Base-by-base conservation (phyloP, 352 stramenopile genomes). In the Plasmopara halstedii region DNA sequence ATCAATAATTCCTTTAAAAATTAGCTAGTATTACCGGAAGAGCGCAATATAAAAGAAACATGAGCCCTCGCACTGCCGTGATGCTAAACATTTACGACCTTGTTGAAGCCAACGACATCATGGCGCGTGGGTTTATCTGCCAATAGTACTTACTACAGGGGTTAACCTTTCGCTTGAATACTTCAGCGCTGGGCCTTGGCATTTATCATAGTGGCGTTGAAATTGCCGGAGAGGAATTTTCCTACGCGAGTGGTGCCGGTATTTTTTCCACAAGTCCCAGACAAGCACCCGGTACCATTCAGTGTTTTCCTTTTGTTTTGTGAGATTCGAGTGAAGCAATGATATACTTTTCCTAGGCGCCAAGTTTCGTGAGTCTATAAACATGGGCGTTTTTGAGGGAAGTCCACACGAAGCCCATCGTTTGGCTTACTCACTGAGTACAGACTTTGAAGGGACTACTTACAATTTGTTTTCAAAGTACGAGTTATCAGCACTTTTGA, bases 21-120 rank as follows among this genome's bases (percentile, higher is more conserved):
- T n/a, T n/a, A n/a, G n/a, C n/a, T n/a, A n/a, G n/a, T n/a, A n/a
- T n/a, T n/a, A n/a, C n/a, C n/a, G n/a, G n/a, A n/a, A n/a, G n/a
- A n/a, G n/a, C n/a, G n/a, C n/a, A n/a, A n/a, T n/a, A n/a, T n/a
- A n/a, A n/a, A n/a, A n/a, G n/a, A n/a, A 29, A 29, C 25, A 85
- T 87, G 73, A 53, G 62, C 15, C 64, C 66, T 15, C 68, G 70
- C 2, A 84, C 85, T 53, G 50, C 75, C 46, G 83, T 97, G 53
- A 64, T 71, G 37, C 66, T 97, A 39, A 96, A 97, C 66, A 56
- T 97, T 15, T 97, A 97, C 64, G 89, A 98, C 71, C 68, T 98
- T 33, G 82, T 74, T 36, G 83, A 94, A 31, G 77, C 75, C 36
- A 98, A 98, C 72, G 75, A 91, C 44, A 96, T 83, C 62, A 88